Evolutionary conservation across 164 flowering plant genomes (phyloP).

Genomic region (Magnolia officinalis): DNA sequence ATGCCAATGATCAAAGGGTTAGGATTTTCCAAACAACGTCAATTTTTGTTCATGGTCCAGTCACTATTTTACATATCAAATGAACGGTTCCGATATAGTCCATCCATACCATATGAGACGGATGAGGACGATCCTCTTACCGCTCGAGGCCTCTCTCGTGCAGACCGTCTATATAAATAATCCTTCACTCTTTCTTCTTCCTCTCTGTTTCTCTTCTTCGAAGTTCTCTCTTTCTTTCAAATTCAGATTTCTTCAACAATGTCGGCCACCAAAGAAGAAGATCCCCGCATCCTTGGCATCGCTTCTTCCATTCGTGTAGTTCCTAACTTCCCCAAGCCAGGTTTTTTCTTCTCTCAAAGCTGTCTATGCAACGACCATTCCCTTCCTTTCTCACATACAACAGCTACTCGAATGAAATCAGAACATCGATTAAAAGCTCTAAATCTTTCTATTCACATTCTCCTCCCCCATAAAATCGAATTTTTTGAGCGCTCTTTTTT

Average conservation of each 20-base stretch:
- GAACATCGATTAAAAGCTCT: neutral
- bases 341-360: conserved; percentile 21
- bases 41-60: neutral
- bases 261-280: conserved; percentile 49
- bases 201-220: neutral
- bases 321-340: conserved; percentile 82
- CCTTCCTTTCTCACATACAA: neutral
- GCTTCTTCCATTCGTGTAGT: conserved; percentile 67
- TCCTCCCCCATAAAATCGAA: neutral
- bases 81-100: neutral
- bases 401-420: neutral
- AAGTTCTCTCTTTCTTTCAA: neutral
- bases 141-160: neutral
- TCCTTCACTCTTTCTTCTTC: neutral
- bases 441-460: neutral
- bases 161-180: neutral
- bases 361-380: neutral
- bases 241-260: conserved; percentile 30
- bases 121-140: neutral
- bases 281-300: conserved; percentile 68
- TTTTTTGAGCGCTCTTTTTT: neutral
- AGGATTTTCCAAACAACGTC: neutral
- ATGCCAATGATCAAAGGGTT: neutral
- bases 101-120: neutral
- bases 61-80: no score